Percentiles rank a stretch among this genome's conserved stretches.
Evolutionary conservation across 1,139 yeast species (phyloP).

Genomic region (Pichia sp.): DNA sequence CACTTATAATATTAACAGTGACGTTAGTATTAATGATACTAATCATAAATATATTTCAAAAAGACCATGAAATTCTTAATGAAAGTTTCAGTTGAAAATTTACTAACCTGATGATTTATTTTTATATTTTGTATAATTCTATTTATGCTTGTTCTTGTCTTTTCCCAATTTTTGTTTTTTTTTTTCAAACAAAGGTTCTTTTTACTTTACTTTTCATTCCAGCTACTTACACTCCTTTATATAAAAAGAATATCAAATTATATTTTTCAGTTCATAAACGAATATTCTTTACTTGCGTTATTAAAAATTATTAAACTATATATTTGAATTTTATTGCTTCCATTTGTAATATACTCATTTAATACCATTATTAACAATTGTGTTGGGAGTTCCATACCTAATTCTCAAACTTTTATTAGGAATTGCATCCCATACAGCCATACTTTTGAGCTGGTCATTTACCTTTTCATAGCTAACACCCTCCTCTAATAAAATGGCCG

Average conservation of each 20-base stretch:
- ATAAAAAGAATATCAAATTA: background rate
- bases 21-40: background rate
- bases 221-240: background rate
- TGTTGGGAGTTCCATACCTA: conserved; percentile 27
- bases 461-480: conserved; percentile 46
- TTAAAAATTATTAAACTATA: background rate
- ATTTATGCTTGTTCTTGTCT: background rate
- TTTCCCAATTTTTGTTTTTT: background rate
- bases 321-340: too few species aligned
- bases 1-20: conserved; percentile 13
- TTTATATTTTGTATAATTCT: background rate
- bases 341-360: too few species aligned
- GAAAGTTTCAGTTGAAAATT: background rate
- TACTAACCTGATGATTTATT: background rate
- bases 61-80: background rate
- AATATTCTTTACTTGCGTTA: background rate
- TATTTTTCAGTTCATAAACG: background rate
- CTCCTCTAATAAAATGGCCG: conserved; percentile 54
- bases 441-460: conserved; percentile 34
- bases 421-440: conserved; percentile 35
- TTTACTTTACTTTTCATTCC: background rate
- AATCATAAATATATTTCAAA: background rate
- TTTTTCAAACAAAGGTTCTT: background rate
- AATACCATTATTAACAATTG: conserved; percentile 25
- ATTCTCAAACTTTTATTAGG: conserved; percentile 26